Evolutionary conservation across 352 stramenopile genomes (phyloP), one percentile per base, ranked within the genome.

Genomic region (Phytophthora colocasiae): DNA sequence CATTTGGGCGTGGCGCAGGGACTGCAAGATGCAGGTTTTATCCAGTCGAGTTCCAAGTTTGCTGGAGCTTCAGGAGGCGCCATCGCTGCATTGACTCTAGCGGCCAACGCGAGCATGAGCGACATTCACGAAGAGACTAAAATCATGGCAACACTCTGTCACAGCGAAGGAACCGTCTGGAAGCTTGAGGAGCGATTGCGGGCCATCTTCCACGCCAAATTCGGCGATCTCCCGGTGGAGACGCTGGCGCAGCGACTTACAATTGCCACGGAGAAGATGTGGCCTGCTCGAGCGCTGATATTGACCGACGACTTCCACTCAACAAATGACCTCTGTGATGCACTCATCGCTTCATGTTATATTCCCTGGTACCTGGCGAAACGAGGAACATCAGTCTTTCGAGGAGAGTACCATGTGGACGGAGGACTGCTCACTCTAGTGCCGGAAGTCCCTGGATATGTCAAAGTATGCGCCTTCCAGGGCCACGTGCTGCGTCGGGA

Each of bases 291-390:
- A 44, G 67, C 77, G 45, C 65, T 81, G 24, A 71, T 92, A 22
- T 71, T 79, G n/a, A 81, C 73, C 4, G 66, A 87, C 53, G 47
- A 63, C 36, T 95, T 95, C 67, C 50, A 79, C 19, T 91, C 85
- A 24, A 59, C 62, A 1, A 77, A 85, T 2, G 82, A 93, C 29
- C 63, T 93, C 26, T 79, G 76, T 44, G 80, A 91, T 58, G 77
- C 72, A 8, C 56, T 93, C 49, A 83, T 95, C 54, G 83, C 84
- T 19, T 93, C 85, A 22, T 92, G 83, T 47, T 91, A 84, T 66
- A 80, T 95, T 51, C 85, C 87, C 38, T 93, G 89, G 70, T 95
- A 93, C 68, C 61, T 95, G 19, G 75, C 78, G 4, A 62, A 62
- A 31, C 65, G 79, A 46, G 79, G 78, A 7, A 78, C 66, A 39